Evolutionary conservation across 805 yeast genomes (phyloP).

Genomic region (Myxozyma udenii): DNA sequence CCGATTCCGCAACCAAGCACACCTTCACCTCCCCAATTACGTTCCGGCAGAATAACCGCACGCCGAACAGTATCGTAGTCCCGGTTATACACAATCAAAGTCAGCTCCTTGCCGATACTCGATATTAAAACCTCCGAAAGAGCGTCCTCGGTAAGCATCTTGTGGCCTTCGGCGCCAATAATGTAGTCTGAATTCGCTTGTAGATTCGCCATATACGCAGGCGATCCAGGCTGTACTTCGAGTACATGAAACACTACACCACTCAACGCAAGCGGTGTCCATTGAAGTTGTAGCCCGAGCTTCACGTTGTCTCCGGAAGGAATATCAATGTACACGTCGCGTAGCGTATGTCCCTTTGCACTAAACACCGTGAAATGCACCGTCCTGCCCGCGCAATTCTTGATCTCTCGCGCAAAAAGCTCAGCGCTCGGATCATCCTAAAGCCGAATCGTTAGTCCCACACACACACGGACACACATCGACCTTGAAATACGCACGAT

Average conservation of each 20-base stretch:
- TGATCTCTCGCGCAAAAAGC: constrained; percentile 20
- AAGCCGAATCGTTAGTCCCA: neutral
- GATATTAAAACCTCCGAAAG: constrained; percentile 17
- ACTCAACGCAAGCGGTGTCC: constrained; percentile 71
- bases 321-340: constrained; percentile 45
- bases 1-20: constrained; percentile 93
- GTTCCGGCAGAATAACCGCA: constrained; percentile 70
- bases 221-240: constrained; percentile 66
- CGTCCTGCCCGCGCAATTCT: constrained; percentile 26
- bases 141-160: constrained; percentile 16
- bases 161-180: constrained; percentile 82
- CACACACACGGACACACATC: neutral
- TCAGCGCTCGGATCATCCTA: constrained; percentile 23
- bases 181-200: constrained; percentile 84
- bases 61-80: constrained; percentile 84
- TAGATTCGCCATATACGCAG: constrained; percentile 80
- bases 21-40: constrained; percentile 80
- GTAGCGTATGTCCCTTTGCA: constrained; percentile 30
- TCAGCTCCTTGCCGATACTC: constrained; percentile 15
- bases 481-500: constrained; percentile 32
- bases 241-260: constrained; percentile 86
- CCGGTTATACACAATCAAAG: constrained; percentile 76
- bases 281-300: constrained; percentile 58
- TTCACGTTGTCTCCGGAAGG: neutral
- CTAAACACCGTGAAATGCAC: constrained; percentile 29